Percentiles rank a stretch among this genome's conserved stretches.
phyloP scores from a whole-genome alignment of 2,329 filamentous ascomycete genomes.

The Celoporthe dispersa region DNA sequence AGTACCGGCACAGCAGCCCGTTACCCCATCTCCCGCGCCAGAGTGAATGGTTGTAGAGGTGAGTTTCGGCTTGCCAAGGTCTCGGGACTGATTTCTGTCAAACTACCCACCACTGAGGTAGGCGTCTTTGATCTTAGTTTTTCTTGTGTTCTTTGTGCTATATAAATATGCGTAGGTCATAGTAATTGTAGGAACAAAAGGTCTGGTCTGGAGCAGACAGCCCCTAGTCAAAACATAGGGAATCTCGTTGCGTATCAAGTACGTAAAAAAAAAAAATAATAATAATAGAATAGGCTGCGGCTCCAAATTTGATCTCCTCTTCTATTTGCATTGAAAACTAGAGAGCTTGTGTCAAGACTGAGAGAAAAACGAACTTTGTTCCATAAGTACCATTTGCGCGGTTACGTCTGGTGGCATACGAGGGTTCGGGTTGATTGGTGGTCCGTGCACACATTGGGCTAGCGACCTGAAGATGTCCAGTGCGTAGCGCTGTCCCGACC shows the following conservation, averaged over 20 bases:
- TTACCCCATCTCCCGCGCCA: background rate
- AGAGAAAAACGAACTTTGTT: background rate
- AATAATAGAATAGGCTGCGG: too few species aligned
- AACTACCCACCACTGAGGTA: background rate
- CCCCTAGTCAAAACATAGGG: too few species aligned
- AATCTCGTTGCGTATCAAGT: too few species aligned
- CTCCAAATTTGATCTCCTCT: too few species aligned
- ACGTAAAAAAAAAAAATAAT: background rate
- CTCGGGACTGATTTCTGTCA: background rate
- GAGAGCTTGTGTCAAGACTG: background rate
- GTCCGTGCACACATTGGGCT: background rate
- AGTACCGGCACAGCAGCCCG: background rate
- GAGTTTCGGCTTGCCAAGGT: background rate
- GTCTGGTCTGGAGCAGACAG: background rate
- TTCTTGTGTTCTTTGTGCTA: background rate
- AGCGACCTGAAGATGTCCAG: background rate
- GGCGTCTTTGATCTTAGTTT: background rate
- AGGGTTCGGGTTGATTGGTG: background rate
- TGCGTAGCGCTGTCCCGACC: constrained; percentile 1
- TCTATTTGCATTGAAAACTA: too few species aligned
- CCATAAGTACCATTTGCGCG: background rate
- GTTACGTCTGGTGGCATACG: background rate
- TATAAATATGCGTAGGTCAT: background rate
- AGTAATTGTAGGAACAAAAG: background rate
- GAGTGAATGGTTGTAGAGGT: background rate